Base-by-base conservation (phyloP, 371 early-diverging fungal genomes). In the Mucor irregularis region DNA sequence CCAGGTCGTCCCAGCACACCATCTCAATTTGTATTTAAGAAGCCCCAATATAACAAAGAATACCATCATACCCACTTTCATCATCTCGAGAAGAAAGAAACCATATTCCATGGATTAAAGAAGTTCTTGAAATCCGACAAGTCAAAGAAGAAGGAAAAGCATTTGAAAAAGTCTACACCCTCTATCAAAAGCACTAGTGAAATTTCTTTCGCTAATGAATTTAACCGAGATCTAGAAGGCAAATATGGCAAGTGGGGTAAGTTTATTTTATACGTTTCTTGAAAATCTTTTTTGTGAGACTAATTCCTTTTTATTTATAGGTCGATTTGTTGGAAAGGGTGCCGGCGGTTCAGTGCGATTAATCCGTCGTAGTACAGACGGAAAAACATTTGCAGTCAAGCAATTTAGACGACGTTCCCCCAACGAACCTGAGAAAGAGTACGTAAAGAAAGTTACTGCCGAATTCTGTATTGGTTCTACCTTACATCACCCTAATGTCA, bases 381-480 rank as follows among this genome's bases (percentile, higher is more conserved):
- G 70, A 40, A 82, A 83, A 61, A 73, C 78, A 34, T 88, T 89
- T 74, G 91, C 91, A 3, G 89, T 88, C 52, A 91, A 94, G 53
- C 89, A 92, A 67, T 94, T 95, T 68, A 79, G 91, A 47, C 82
- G 83, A 61, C 75, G 88, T n/a, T 50, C 76, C n/a, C 71, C 73
- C 1, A 70, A 82, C 33, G 93, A 95, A 62, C 68, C 80, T 2
- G 86, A 86, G 50, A 85, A 86, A 44, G 88, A 87, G 22, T 94
- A 93, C 62, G 79, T 89, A 52, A 92, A 93, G 74, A 87, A 88
- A 56, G 82, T 94, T 26, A 87, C 90, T 1, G 81, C 84, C 13
- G 95, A 94, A 66, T 92, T 88, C 64, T 92, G 94, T 68, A 91
- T 94, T 38, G 88, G 86, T n/a, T 86, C 83, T 16, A 82, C 86